phyloP scores from a whole-genome alignment of 2,329 filamentous ascomycete species.

The Fusarium robinianum region DNA sequence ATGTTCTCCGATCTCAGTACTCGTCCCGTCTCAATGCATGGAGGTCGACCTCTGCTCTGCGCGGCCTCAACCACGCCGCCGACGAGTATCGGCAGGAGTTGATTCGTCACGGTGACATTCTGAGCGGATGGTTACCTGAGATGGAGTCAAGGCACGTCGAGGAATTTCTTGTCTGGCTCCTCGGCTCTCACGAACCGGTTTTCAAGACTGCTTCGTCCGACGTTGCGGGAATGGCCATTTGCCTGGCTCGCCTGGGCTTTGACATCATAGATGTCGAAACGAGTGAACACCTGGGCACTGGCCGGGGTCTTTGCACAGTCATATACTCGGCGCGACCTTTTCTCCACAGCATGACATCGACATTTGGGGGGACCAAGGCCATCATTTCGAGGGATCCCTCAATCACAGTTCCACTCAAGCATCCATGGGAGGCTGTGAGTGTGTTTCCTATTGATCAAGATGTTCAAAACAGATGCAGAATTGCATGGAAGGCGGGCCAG shows the following conservation, averaged over 20 bases:
- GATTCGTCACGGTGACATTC: neutral
- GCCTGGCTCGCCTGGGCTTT: neutral
- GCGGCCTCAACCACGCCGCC: neutral
- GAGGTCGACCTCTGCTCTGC: neutral
- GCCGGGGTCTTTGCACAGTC: neutral
- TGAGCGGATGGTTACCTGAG: neutral
- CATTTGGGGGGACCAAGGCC: too few relatives aligned
- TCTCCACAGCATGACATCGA: neutral
- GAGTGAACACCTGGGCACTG: neutral
- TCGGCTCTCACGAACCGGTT: neutral
- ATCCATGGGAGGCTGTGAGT: neutral
- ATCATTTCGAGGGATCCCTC: too few relatives aligned
- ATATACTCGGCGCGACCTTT: neutral
- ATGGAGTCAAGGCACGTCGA: neutral
- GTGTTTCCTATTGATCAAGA: neutral
- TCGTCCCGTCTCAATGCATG: neutral
- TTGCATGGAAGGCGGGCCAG: neutral
- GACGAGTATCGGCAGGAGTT: neutral
- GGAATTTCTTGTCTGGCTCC: neutral
- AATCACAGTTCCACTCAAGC: neutral
- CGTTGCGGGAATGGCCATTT: neutral
- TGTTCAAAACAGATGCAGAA: neutral
- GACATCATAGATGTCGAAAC: neutral
- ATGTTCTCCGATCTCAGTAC: neutral
- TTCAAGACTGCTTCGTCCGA: neutral